Base-by-base conservation (phyloP, 1,284 basidiomycete species). In the Pseudozyma flocculosa region DNA sequence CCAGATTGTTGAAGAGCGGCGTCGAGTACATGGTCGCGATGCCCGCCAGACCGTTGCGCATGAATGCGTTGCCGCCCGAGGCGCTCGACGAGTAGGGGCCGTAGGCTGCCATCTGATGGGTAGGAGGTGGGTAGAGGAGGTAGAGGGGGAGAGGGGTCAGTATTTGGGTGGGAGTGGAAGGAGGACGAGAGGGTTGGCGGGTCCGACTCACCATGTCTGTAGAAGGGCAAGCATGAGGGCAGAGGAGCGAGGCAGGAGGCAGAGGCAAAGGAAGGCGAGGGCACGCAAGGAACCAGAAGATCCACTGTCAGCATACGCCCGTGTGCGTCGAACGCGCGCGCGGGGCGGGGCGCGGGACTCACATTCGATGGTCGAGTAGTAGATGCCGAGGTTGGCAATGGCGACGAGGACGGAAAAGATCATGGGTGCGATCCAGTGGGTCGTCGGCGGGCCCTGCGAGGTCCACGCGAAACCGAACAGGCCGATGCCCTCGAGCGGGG, bases 391-490 rank as follows among this genome's bases (percentile, higher is more conserved):
- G 40, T 81, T 81, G 29, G 80, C 79, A 22, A 81, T 79, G 15
- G 78, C 80, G 40, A 81, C 78, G 39, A 81, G 48, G 2, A 66
- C 65, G 1, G 76, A 70, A 47, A 79, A 79, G 52, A 81, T 72
- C 79, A 81, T 80, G 1, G 79, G 77, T 0, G 73, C 80, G 39
- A 81, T 80, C 80, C 80, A 81, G 48, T 75, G 78, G 2, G 75
- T 68, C 4, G 15, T 17, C 4, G 72, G 65, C 1, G 79, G 79
- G 19, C 80, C 80, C 5, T 78, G 55, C 1, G 73, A 77, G 2
- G 79, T 81, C 78, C 79, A 81, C 0, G 80, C 80, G 56, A 81
- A 81, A 2, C 78, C 78, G 29, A 80, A 74, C 4, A 82, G 70
- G 34, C 80, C 80, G 26, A 81, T 76, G 0, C 75, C 56, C 36